Base-by-base conservation (phyloP, 2,329 filamentous ascomycete species). In the Colletotrichum falcatum region DNA sequence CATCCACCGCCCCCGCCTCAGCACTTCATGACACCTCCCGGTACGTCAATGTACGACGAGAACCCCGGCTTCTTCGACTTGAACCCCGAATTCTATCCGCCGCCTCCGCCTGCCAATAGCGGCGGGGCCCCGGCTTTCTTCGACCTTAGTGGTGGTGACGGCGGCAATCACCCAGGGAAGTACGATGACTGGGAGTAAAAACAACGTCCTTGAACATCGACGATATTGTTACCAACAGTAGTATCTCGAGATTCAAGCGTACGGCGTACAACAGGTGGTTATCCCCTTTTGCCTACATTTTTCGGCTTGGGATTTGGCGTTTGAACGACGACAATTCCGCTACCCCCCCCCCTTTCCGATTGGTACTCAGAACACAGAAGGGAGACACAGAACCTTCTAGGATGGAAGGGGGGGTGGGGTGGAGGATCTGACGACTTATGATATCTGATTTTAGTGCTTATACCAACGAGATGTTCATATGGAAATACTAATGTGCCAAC, bases 351-450 rank as follows among this genome's bases (percentile, higher is more conserved):
- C 30, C 30, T 7, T 33, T 33, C 30, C 14, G 35, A 42, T 39
- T 44, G 30, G 54, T 48, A 56, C 35, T 39, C 65, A 62, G 68
- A 48, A 64, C 66, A 56, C 20, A 33, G 61, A 65, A 70, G 70
- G 70, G 70, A 70, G 53, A 39, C 23, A 70, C 70, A 72, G 70
- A 33, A 72, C 70, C 70, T 72, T 66, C 66, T 44, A 5, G 16
- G 30, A 48, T 28, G 53, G 18, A 9, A 11, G 28, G 63, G n/a
- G 20, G 37, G 39, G 28, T 33, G 23, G 37, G 64, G 30, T 14
- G 20, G 49, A 46, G 44, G 48, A 30, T 33, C 6, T 46, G 37
- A 58, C 28, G 44, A 60, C 18, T 61, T 46, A 61, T 33, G 28
- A 46, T 39, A 37, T 3, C 26, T 48, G 42, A 18, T 35, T 42